These are phyloP conservation scores for Cymbopogon citratus DNA, from an alignment of 176 grass and related monocot genomes.

Conservation along the genomic window DNA sequence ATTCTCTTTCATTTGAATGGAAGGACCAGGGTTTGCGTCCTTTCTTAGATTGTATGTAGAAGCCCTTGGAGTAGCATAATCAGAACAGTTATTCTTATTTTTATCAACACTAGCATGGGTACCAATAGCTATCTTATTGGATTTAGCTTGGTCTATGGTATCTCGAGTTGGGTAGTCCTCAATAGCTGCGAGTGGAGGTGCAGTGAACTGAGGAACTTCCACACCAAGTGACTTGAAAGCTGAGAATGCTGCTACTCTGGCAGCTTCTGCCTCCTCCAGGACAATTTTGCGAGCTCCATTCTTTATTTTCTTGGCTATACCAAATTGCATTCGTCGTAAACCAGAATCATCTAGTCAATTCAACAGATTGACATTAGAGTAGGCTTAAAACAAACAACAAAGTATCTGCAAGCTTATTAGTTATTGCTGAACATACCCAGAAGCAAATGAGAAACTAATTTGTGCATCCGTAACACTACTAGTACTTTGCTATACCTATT, in stretches of 20 bases:
- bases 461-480: neutral
- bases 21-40: constrained; percentile 12
- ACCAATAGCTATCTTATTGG: constrained; percentile 29
- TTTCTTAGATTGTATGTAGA: constrained; percentile 25
- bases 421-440: neutral
- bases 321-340: constrained; percentile 65
- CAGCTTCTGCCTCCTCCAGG: constrained; percentile 93
- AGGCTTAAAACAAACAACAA: neutral
- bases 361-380: constrained; percentile 18
- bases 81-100: constrained; percentile 21
- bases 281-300: constrained; percentile 88
- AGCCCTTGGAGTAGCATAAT: constrained; percentile 30
- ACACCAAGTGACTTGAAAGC: constrained; percentile 93
- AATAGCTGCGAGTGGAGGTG: constrained; percentile 44
- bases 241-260: constrained; percentile 79
- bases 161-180: constrained; percentile 35
- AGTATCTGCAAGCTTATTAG: neutral
- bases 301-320: constrained; percentile 95
- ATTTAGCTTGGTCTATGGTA: constrained; percentile 24
- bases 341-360: constrained; percentile 46
- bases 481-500: neutral
- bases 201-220: constrained; percentile 74
- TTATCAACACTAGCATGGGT: constrained; percentile 21
- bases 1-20: constrained; percentile 20
- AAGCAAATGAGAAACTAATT: neutral